These are phyloP conservation scores for Kwoniella europaea DNA, from an alignment of 768 basidiomycete genomes.

Conservation along the genomic window DNA sequence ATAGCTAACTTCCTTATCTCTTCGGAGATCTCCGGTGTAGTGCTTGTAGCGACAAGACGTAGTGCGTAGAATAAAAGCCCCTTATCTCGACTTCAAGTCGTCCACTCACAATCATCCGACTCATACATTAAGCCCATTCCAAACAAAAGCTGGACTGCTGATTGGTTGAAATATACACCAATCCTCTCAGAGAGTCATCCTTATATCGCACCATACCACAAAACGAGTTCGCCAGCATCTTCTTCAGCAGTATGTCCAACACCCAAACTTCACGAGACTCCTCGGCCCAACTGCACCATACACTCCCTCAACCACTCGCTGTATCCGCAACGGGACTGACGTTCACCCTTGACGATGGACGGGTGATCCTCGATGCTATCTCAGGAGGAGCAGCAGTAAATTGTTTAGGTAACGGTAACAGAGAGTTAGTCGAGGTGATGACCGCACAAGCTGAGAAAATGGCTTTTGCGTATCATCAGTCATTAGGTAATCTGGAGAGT, in stretches of 20 bases:
- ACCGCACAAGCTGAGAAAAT: constrained; percentile 29
- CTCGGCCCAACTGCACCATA: constrained; percentile 20
- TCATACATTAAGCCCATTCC: too few relatives aligned
- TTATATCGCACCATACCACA: too few relatives aligned
- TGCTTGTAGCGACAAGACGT: too few relatives aligned
- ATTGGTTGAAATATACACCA: too few relatives aligned
- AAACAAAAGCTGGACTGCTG: too few relatives aligned
- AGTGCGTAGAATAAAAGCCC: too few relatives aligned
- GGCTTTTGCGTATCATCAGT: constrained; percentile 28
- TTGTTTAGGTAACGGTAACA: constrained; percentile 35
- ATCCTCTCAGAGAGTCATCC: too few relatives aligned
- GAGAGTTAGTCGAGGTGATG: constrained; percentile 30
- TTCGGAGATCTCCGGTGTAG: too few relatives aligned
- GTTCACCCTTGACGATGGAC: constrained; percentile 26
- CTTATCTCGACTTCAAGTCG: too few relatives aligned
- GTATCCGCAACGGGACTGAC: constrained; percentile 14
- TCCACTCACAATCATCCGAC: too few relatives aligned
- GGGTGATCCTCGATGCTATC: constrained; percentile 34
- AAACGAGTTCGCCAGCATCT: too few relatives aligned
- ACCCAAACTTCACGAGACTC: not conserved
- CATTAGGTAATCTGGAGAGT: constrained; percentile 13
- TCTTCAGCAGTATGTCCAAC: not conserved
- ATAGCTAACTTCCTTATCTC: too few relatives aligned
- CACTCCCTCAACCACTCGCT: constrained; percentile 15
- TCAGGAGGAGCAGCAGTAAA: constrained; percentile 44